Evolutionary conservation across 179 eudicot genomes (phyloP), one percentile per base, ranked within the genome.

Genomic region (Spergularia azorica): DNA sequence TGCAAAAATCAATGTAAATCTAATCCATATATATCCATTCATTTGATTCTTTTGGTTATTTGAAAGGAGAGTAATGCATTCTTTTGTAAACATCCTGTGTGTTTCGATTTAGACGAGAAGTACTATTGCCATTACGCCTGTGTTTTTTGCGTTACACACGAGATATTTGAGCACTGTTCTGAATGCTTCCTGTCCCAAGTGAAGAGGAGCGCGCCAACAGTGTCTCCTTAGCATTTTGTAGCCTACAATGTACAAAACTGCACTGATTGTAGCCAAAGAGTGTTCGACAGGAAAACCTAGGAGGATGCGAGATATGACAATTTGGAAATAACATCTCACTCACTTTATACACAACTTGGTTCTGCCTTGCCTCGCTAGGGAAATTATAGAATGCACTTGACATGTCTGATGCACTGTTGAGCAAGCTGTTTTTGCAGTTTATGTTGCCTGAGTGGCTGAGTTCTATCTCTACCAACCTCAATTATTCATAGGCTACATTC

Each of bases 301-400:
- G 64, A 61, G 56, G 63, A 1, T 9, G 12, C 32, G 32, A 50
- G 48, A 70, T 39, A 26, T 16, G 64, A 76, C 63, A 76, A 15
- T 54, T 46, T n/a, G 26, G 73, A 60, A 72, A 59, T 13, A 72
- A 46, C 52, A 15, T 68, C 39, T 76, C 18, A 48, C 61, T 6
- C n/a, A 80, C 83, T 76, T 80, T 76, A 15, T 36, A 38, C 43
- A 54, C 59, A 76, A 51, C 67, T 63, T 72, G 52, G 61, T 75
- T 56, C 20, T 77, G 81, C 62, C 73, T 81, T 70, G 77, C 73
- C 75, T 73, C 43, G 60, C 56, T 63, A 63, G 12, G 59, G 18
- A 57, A 60, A 64, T 26, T 26, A 26, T 26, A 26, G 32, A 12
- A 26, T 78, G 20, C 67, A 72, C 51, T 56, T 79, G 54, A 66